A percentile compares a stretch with the other conserved stretches of the same genome.
These are phyloP conservation scores for Micractinium sp. DNA, from an alignment of 139 green algal species.

Conservation along the genomic window DNA sequence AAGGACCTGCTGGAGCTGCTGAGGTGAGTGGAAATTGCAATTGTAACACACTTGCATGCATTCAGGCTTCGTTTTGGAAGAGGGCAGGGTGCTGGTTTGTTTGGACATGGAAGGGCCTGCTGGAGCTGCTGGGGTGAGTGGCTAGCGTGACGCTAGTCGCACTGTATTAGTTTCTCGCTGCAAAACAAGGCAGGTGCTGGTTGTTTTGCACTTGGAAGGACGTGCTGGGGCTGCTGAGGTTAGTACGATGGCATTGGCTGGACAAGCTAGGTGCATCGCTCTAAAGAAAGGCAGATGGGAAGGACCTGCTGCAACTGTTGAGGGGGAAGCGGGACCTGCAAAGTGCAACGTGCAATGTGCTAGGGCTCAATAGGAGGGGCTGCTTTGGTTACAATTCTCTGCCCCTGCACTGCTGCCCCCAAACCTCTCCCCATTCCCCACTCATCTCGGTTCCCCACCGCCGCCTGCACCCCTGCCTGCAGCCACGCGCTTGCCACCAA, in stretches of 20 bases:
- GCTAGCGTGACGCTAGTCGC: too few relatives aligned
- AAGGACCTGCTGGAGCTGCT: conserved; percentile 84
- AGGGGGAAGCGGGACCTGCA: too few relatives aligned
- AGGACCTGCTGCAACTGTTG: too few relatives aligned
- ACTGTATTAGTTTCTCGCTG: too few relatives aligned
- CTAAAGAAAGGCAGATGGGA: too few relatives aligned
- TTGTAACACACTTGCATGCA: neutral
- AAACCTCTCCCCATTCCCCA: neutral
- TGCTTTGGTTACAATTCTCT: neutral
- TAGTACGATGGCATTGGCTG: too few relatives aligned
- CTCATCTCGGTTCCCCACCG: neutral
- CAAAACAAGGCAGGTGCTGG: too few relatives aligned
- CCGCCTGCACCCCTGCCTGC: neutral
- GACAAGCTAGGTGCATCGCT: too few relatives aligned
- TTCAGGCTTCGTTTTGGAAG: neutral
- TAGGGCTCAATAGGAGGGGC: too few relatives aligned
- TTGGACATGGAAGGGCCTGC: neutral
- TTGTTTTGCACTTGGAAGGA: too few relatives aligned
- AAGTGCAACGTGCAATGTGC: too few relatives aligned
- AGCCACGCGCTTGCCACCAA: conserved; percentile 68
- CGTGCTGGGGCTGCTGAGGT: too few relatives aligned
- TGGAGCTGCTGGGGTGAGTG: neutral
- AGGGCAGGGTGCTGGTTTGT: neutral
- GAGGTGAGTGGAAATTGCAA: conserved; percentile 23
- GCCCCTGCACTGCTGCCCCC: neutral